Evolutionary conservation across 257 asterid species (phyloP).

Genomic region (Solanum rostratum): DNA sequence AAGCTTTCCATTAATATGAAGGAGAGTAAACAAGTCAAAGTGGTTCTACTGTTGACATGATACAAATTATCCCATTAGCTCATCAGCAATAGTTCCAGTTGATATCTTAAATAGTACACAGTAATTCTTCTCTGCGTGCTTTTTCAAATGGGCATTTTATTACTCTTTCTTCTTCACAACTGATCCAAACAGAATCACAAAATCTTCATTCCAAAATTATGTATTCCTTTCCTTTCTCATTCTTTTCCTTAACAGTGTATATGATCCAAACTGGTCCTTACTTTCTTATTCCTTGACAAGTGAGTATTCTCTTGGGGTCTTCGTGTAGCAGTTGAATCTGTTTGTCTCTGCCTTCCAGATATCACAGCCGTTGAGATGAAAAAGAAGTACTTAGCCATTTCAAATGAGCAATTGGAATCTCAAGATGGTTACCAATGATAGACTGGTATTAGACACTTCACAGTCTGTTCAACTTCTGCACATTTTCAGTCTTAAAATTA

Average conservation of each 20-base stretch:
- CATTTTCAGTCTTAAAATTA: background rate
- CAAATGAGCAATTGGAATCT: conserved; percentile 43
- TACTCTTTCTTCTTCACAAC: background rate
- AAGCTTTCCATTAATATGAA: background rate
- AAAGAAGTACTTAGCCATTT: conserved; percentile 48
- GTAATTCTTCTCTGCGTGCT: background rate
- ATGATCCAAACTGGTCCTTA: background rate
- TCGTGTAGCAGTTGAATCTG: background rate
- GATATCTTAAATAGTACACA: background rate
- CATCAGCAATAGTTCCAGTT: background rate
- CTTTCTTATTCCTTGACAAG: background rate
- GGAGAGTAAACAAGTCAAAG: background rate
- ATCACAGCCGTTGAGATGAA: conserved; percentile 43
- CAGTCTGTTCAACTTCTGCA: background rate
- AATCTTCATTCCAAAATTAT: background rate
- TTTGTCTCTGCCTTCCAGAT: conserved; percentile 29
- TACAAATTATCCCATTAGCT: background rate
- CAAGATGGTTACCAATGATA: conserved; percentile 39
- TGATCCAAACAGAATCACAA: background rate
- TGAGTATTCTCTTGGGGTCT: background rate
- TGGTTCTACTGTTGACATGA: background rate
- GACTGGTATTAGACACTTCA: conserved; percentile 11
- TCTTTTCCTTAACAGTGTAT: background rate
- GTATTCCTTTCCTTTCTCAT: background rate
- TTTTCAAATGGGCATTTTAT: background rate